These are phyloP conservation scores for Fusarium papillatum DNA, from an alignment of 2,329 filamentous ascomycete genomes.

Conservation along the genomic window DNA sequence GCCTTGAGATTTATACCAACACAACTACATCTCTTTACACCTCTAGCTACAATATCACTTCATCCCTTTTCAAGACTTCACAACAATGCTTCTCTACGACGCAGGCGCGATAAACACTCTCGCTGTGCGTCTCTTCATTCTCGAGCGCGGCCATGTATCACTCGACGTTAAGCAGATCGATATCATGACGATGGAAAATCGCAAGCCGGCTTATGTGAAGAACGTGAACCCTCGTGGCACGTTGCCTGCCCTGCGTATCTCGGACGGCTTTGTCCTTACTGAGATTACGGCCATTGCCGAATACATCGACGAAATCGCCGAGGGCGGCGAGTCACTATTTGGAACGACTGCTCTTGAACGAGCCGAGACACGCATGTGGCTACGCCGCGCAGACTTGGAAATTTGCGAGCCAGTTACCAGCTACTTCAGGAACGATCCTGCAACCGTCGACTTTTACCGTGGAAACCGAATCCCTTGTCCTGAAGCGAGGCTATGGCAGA, in stretches of 20 bases:
- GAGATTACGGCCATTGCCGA: conserved; percentile 17
- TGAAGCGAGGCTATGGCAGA: background rate
- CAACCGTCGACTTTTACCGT: conserved; percentile 6
- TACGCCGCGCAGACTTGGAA: conserved; percentile 10
- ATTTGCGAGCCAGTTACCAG: conserved; percentile 7
- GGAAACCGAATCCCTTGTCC: conserved; percentile 6
- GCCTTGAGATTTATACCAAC: background rate
- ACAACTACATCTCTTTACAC: background rate
- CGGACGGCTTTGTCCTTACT: background rate
- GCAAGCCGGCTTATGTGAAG: conserved; percentile 16
- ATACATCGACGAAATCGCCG: conserved; percentile 6
- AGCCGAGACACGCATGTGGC: conserved; percentile 14
- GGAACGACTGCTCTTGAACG: background rate
- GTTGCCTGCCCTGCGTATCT: conserved; percentile 1
- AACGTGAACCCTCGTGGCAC: conserved; percentile 23
- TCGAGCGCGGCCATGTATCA: conserved; percentile 23
- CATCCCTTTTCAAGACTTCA: background rate
- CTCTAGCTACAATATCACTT: background rate
- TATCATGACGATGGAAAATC: conserved; percentile 26
- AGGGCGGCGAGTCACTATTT: background rate
- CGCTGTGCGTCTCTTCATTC: conserved; percentile 26
- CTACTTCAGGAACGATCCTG: conserved; percentile 3
- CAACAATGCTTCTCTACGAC: conserved; percentile 23
- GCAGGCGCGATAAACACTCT: conserved; percentile 14
- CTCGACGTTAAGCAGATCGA: conserved; percentile 21